Evolutionary conservation across 2,329 filamentous ascomycete species (phyloP).

Genomic region (Pseudocercospora macadamiae): DNA sequence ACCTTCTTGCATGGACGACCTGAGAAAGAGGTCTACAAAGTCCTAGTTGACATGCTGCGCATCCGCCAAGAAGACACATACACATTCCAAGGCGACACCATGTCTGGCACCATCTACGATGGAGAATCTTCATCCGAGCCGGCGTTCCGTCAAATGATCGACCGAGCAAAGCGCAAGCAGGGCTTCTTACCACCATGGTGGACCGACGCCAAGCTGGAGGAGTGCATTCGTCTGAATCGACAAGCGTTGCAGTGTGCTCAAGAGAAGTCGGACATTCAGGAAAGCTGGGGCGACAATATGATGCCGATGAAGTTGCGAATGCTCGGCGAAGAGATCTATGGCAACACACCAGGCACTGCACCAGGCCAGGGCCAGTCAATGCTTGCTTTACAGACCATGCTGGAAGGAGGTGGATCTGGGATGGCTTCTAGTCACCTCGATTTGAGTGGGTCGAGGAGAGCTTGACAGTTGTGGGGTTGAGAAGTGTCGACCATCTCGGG

Average conservation of each 20-base stretch:
- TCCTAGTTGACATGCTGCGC: conserved; percentile 31
- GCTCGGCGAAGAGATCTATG: conserved; percentile 15
- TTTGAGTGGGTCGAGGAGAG: background rate
- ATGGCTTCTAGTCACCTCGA: background rate
- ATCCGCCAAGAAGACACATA: conserved; percentile 26
- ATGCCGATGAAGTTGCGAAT: conserved; percentile 21
- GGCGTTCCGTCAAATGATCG: conserved; percentile 21
- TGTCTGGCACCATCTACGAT: conserved; percentile 22
- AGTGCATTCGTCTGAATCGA: conserved; percentile 15
- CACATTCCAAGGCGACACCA: conserved; percentile 19
- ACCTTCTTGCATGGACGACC: conserved; percentile 28
- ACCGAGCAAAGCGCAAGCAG: conserved; percentile 13
- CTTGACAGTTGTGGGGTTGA: too few relatives aligned
- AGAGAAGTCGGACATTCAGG: conserved; percentile 21
- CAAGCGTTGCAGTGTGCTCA: conserved; percentile 10
- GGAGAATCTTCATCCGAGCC: conserved; percentile 11
- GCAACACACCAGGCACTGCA: conserved; percentile 3
- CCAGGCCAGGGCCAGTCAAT: background rate
- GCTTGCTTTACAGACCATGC: background rate
- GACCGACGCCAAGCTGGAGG: conserved; percentile 15
- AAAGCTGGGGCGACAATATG: conserved; percentile 16
- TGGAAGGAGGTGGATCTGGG: background rate
- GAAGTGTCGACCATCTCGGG: too few relatives aligned
- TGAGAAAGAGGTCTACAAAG: conserved; percentile 26
- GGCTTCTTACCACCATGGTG: conserved; percentile 26